Evolutionary conservation across 192 early-diverging fungal genomes (phyloP).

Genomic region (Chytriomyces sp.): DNA sequence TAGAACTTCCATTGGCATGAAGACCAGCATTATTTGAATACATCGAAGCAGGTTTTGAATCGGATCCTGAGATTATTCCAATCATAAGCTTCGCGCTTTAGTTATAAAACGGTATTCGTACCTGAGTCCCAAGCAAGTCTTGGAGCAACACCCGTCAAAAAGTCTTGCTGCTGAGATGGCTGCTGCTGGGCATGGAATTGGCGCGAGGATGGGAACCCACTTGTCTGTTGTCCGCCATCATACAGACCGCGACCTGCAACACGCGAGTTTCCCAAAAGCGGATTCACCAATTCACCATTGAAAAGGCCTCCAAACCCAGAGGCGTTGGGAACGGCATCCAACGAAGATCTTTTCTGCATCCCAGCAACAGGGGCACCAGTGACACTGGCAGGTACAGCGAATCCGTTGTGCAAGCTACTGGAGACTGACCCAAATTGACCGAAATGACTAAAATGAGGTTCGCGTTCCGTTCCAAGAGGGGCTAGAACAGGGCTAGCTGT

Average conservation of each 20-base stretch:
- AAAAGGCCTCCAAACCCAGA: neutral
- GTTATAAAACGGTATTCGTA: neutral
- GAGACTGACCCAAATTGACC: neutral
- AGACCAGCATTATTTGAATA: no score
- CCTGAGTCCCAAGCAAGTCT: conserved; percentile 6
- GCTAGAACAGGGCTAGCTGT: neutral
- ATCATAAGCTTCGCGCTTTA: neutral
- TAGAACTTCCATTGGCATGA: neutral
- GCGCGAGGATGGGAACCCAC: no score
- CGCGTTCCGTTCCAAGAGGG: neutral
- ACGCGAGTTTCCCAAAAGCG: no score
- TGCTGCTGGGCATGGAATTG: neutral
- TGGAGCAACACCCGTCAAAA: neutral
- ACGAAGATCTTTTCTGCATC: neutral
- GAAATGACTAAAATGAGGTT: neutral
- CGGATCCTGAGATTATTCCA: neutral
- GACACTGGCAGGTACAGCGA: neutral
- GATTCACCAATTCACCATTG: no score
- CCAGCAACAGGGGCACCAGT: neutral
- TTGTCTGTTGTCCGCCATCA: no score
- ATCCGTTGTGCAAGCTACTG: no score
- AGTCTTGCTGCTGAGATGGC: neutral
- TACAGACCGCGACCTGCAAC: no score
- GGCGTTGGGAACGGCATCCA: neutral
- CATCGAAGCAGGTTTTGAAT: neutral